Evolutionary conservation across 306 rosid genomes (phyloP).

Genomic region (Vigna hirtella): DNA sequence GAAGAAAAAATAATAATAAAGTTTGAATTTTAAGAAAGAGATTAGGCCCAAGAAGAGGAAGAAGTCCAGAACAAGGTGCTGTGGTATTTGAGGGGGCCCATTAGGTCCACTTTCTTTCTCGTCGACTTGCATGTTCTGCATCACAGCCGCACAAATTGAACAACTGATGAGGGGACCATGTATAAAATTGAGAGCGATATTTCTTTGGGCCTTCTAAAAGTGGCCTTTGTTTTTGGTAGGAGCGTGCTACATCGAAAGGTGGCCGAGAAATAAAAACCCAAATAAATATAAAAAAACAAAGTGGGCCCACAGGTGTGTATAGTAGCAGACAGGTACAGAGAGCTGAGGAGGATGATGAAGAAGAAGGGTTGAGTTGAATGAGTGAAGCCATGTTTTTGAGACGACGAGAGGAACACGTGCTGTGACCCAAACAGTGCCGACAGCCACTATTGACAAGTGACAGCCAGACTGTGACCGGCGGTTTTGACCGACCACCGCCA

Average conservation of each 20-base stretch:
- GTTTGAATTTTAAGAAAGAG: neutral
- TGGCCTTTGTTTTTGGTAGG: neutral
- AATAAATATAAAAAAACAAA: neutral
- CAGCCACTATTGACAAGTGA: slow-evolving; percentile 38
- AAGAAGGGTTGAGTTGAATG: too few species aligned
- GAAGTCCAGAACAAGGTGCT: neutral
- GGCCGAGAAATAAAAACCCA: neutral
- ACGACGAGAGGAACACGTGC: slow-evolving; percentile 30
- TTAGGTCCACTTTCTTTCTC: neutral
- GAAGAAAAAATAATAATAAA: neutral
- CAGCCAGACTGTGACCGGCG: neutral
- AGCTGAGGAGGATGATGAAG: too few species aligned
- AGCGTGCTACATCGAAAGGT: neutral
- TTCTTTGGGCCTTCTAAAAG: slow-evolving; percentile 19
- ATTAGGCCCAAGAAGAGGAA: neutral
- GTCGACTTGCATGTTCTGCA: neutral
- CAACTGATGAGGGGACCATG: neutral
- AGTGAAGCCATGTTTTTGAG: neutral
- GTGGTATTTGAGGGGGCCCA: neutral
- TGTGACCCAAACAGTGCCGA: slow-evolving; percentile 52
- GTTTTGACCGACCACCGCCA: slow-evolving; percentile 41
- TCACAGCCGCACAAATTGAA: slow-evolving; percentile 20
- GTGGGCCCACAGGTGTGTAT: slow-evolving; percentile 13
- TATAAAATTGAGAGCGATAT: neutral
- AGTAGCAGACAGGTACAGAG: neutral